A percentile compares a stretch with the other conserved stretches of the same genome.
Conservation (phyloP, 176 grass and related monocot species). For the Tillandsia fasciculata region DNA sequence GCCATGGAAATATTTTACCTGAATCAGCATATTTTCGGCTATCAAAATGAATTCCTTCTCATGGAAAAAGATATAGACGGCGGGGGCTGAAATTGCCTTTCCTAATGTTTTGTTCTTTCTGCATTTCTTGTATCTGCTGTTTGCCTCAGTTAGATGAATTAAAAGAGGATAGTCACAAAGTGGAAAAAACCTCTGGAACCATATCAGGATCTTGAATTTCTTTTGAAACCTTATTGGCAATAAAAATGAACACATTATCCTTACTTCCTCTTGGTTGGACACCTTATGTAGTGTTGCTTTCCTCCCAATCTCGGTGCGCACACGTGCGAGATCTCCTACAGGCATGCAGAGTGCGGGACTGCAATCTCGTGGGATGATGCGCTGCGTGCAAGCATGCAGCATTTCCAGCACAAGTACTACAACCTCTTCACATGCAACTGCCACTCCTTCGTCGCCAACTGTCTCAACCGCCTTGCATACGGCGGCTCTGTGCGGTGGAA, state of each 20-base stretch:
- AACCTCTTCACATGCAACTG: conserved; percentile 92
- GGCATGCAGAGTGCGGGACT: conserved; percentile 51
- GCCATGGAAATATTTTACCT: too few relatives aligned
- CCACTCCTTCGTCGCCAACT: conserved; percentile 64
- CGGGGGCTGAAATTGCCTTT: too few relatives aligned
- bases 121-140: too few relatives aligned
- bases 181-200: too few relatives aligned
- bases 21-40: too few relatives aligned
- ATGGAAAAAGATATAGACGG: too few relatives aligned
- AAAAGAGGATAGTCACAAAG: too few relatives aligned
- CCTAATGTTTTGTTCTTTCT: too few relatives aligned
- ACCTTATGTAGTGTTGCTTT: conserved; percentile 65
- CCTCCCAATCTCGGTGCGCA: conserved; percentile 56
- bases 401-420: conserved; percentile 81
- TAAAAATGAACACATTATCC: background rate
- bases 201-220: background rate
- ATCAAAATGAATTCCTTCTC: too few relatives aligned
- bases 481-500: conserved; percentile 52
- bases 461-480: conserved; percentile 59
- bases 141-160: too few relatives aligned
- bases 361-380: conserved; percentile 78
- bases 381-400: conserved; percentile 44
- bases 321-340: conserved; percentile 51
- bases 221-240: background rate
- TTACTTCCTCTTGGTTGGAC: conserved; percentile 9